Conservation (phyloP, 345 rosid genomes). For the Dimocarpus longan region DNA sequence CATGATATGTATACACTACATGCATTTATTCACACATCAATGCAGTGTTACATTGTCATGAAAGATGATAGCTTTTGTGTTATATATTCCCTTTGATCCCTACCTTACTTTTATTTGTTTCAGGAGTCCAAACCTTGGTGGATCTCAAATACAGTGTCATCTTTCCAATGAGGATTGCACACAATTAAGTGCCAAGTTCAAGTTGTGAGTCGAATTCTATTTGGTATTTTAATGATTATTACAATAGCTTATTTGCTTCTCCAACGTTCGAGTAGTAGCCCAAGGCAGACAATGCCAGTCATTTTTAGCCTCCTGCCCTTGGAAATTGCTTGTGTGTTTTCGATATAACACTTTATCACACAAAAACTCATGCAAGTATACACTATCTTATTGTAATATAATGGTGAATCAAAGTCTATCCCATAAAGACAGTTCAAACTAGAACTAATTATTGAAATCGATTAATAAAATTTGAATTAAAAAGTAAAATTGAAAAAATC, state of each 20-base stretch:
- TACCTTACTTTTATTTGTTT: constrained; percentile 2
- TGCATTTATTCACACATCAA: not conserved
- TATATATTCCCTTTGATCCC: too few species aligned
- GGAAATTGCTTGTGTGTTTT: constrained; percentile 56
- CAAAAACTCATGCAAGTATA: too few species aligned
- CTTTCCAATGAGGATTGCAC: constrained; percentile 51
- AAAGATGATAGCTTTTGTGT: not conserved
- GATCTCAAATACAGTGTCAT: constrained; percentile 57
- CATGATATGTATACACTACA: not conserved
- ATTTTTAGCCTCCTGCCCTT: constrained; percentile 66
- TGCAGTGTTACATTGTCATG: not conserved
- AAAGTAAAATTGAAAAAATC: too few species aligned
- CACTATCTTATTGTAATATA: too few species aligned
- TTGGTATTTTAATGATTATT: constrained; percentile 67
- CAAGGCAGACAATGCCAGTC: constrained; percentile 71
- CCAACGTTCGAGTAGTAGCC: constrained; percentile 54
- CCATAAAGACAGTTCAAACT: too few species aligned
- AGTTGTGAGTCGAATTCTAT: constrained; percentile 64
- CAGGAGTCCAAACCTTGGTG: constrained; percentile 77
- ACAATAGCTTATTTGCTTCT: constrained; percentile 53
- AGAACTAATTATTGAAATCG: too few species aligned
- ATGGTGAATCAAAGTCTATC: too few species aligned
- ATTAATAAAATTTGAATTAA: too few species aligned
- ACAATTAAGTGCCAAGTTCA: constrained; percentile 55
- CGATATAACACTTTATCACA: too few species aligned